Conservation (phyloP, 139 green algal genomes). For the Tetradesmus lagerheimii region DNA sequence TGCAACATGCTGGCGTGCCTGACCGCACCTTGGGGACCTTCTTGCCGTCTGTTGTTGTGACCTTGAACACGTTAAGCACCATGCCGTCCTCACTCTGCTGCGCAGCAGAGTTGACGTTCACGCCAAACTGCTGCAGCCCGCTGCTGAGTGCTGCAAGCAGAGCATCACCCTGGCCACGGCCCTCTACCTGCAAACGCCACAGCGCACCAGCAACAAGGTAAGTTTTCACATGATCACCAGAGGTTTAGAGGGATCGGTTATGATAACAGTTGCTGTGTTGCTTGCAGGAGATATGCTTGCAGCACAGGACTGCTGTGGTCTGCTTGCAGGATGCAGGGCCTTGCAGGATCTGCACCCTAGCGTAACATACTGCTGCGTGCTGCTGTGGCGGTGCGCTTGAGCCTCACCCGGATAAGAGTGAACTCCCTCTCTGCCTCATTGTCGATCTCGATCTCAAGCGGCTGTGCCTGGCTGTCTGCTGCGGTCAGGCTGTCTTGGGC, state of each 20-base stretch:
- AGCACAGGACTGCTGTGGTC: not conserved
- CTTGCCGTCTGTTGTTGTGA: constrained; percentile 66
- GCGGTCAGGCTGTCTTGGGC: constrained; percentile 27
- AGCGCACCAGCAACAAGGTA: constrained; percentile 48
- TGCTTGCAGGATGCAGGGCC: not conserved
- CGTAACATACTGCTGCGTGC: too few relatives aligned
- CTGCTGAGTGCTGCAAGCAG: constrained; percentile 77
- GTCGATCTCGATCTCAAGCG: constrained; percentile 44
- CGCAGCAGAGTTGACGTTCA: constrained; percentile 79
- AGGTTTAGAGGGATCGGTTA: too few relatives aligned
- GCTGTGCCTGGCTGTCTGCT: not conserved
- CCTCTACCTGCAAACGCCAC: constrained; percentile 62
- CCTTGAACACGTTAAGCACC: constrained; percentile 81
- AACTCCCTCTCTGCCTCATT: constrained; percentile 40
- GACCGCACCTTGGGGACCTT: constrained; percentile 61
- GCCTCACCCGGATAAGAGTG: constrained; percentile 50
- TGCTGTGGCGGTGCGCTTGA: not conserved
- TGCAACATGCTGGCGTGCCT: not conserved
- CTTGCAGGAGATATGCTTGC: too few relatives aligned
- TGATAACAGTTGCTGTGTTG: too few relatives aligned
- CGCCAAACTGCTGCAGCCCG: constrained; percentile 68
- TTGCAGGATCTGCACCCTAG: not conserved
- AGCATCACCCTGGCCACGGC: constrained; percentile 63
- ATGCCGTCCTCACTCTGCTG: constrained; percentile 74
- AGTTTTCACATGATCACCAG: too few relatives aligned